Conservation (phyloP, 306 rosid genomes). For the Quillaja saponaria region DNA sequence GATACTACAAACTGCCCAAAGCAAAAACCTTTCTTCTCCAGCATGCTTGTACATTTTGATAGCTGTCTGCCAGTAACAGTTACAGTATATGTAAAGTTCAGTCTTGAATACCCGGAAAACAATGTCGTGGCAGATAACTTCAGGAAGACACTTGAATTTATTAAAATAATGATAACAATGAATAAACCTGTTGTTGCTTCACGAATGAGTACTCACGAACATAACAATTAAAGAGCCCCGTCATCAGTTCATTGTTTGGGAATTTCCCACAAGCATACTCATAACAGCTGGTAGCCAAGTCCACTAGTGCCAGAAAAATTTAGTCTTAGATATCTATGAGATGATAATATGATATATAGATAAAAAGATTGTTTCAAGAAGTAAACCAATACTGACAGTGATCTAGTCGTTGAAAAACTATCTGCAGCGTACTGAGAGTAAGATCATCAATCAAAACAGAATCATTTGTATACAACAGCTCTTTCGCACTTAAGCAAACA, state of each 20-base stretch:
- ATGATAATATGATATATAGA: background rate
- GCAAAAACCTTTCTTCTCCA: conserved; percentile 91
- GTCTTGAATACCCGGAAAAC: background rate
- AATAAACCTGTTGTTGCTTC: conserved; percentile 94
- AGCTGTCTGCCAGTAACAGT: conserved; percentile 75
- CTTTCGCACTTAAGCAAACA: conserved; percentile 69
- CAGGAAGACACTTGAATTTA: background rate
- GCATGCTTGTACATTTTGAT: conserved; percentile 94
- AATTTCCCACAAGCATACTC: conserved; percentile 86
- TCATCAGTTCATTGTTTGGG: conserved; percentile 76
- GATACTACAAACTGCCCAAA: conserved; percentile 98
- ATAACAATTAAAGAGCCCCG: conserved; percentile 93
- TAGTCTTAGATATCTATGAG: conserved; percentile 20
- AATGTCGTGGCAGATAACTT: background rate
- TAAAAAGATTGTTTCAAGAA: conserved; percentile 22
- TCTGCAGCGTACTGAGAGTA: conserved; percentile 92
- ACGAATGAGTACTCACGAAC: conserved; percentile 95
- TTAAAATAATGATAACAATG: background rate
- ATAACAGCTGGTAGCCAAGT: conserved; percentile 84
- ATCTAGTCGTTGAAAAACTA: conserved; percentile 86
- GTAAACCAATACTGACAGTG: conserved; percentile 52
- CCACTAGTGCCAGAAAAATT: conserved; percentile 56
- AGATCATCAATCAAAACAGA: conserved; percentile 82
- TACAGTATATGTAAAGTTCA: background rate
- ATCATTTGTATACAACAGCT: conserved; percentile 57